A percentile compares a stretch with the other conserved stretches of the same genome.
These are phyloP conservation scores for Colletotrichum incanum DNA, from an alignment of 2,329 filamentous ascomycete species.

Conservation along the genomic window DNA sequence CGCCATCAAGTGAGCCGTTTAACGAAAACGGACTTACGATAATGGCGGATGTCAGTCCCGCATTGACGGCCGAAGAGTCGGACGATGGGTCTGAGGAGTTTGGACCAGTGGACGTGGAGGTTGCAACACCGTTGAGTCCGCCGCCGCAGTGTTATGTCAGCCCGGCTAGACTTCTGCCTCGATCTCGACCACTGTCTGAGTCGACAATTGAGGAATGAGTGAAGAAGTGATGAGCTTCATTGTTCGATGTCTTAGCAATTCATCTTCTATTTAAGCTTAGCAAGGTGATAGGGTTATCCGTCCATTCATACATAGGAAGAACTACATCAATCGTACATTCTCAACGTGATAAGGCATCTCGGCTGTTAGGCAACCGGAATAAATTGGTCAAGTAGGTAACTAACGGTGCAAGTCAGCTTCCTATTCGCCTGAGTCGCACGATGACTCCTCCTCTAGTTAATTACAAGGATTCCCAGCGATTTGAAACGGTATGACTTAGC, in stretches of 20 bases:
- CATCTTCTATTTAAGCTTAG: not conserved
- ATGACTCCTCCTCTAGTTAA: not conserved
- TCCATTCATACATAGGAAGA: too few relatives aligned
- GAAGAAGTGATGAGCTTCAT: not conserved
- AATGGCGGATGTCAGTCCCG: constrained; percentile 9
- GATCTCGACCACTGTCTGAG: not conserved
- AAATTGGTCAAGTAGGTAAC: not conserved
- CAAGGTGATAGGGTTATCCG: not conserved
- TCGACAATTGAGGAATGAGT: not conserved
- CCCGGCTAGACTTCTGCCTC: not conserved
- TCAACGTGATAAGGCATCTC: not conserved
- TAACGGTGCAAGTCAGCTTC: not conserved
- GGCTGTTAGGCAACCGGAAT: not conserved
- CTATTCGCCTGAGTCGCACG: not conserved
- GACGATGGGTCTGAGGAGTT: constrained; percentile 29
- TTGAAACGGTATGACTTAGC: not conserved
- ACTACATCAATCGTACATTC: not conserved
- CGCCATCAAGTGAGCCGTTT: not conserved
- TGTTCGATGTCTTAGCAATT: not conserved
- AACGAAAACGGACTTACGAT: not conserved
- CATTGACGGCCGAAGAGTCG: constrained; percentile 26
- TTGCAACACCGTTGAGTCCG: constrained; percentile 36
- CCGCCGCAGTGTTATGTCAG: constrained; percentile 29
- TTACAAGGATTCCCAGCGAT: not conserved
- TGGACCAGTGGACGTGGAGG: constrained; percentile 16